phyloP scores from a whole-genome alignment of 2,329 filamentous ascomycete genomes.

The Diplodia corticola region DNA sequence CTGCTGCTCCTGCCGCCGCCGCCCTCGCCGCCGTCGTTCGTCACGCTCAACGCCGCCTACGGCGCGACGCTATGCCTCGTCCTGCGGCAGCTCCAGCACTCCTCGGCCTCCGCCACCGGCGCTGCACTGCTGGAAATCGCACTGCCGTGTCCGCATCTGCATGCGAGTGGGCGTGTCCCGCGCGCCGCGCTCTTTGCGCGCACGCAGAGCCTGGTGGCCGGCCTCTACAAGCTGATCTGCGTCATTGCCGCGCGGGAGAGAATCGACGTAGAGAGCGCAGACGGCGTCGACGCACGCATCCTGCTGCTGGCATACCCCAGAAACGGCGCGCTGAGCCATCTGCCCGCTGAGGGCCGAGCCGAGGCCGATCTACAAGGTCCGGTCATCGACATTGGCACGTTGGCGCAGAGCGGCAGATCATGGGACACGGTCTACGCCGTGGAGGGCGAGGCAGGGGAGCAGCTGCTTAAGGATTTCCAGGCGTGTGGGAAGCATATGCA shows the following conservation, averaged over 20 bases:
- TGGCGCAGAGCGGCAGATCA: slow-evolving; percentile 52
- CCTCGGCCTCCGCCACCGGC: slow-evolving; percentile 32
- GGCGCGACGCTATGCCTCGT: slow-evolving; percentile 44
- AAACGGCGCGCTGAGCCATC: slow-evolving; percentile 31
- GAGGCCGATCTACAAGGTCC: slow-evolving; percentile 47
- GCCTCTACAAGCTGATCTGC: slow-evolving; percentile 75
- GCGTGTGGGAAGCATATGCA: slow-evolving; percentile 33
- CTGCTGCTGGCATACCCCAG: slow-evolving; percentile 67
- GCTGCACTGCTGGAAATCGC: slow-evolving; percentile 58
- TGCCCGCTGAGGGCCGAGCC: slow-evolving; percentile 28
- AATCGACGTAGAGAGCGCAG: slow-evolving; percentile 64
- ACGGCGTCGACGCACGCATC: slow-evolving; percentile 74
- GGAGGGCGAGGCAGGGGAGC: slow-evolving; percentile 64
- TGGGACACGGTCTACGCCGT: slow-evolving; percentile 69
- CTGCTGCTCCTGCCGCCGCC: slow-evolving; percentile 50
- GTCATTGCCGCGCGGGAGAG: slow-evolving; percentile 65
- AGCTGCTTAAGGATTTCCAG: slow-evolving; percentile 53
- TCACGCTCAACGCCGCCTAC: slow-evolving; percentile 46
- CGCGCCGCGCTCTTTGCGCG: slow-evolving; percentile 62
- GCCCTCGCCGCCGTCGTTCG: slow-evolving; percentile 42
- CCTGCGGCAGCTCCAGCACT: slow-evolving; percentile 41
- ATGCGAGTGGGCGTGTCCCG: slow-evolving; percentile 51
- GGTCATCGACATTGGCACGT: slow-evolving; percentile 50
- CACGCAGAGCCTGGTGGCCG: slow-evolving; percentile 73
- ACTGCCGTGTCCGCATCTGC: slow-evolving; percentile 63